Base-by-base conservation (phyloP, 2,329 filamentous ascomycete species). In the Thielaviopsis euricoi region DNA sequence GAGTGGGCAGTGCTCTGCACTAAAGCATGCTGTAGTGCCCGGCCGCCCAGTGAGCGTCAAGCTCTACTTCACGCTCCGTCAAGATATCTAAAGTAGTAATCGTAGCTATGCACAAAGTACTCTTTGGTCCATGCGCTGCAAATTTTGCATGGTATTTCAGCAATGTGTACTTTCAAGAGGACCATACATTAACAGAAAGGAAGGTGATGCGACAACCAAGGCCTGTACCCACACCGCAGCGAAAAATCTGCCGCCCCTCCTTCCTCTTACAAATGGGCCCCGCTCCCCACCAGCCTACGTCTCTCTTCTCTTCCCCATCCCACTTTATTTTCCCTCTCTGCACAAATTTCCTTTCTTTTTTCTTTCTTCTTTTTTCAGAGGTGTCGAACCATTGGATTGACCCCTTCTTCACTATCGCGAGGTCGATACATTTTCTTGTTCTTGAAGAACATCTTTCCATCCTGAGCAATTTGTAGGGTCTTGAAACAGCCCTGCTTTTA, bases 401-500 rank as follows among this genome's bases (percentile, higher is more conserved):
- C 58, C 58, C 58, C 58, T 57, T 60, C 54, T 48, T 56, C 25
- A 56, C 50, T 50, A 46, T 51, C 55, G 48, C 55, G 26, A 56
- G 55, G 55, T 51, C 55, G 55, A 56, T 56, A 50, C 37, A 56
- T 26, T 59, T 52, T 5, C n/a, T 37, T 53, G 46, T 52, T 58
- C 50, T 56, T 52, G 50, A 58, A 52, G 57, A 52, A 56, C 52
- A 37, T 58, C 33, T 53, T 37, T 50, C 25, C 53, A 40, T 43
- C 58, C 52, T 53, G 48, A 55, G 58, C 37, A 37, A 60, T 57
- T 62, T 33, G 63, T 64, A 63, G 63, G 63, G 64, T 62, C 61
- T 61, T 57, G 59, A 56, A 71, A 71, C 67, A 70, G 73, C 72
- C 72, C 72, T 72, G 71, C 72, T 73, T 72, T 71, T 66, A 33